Evolutionary conservation across 208 protist species (phyloP), one percentile per base, ranked within the genome.

Genomic region (Wallacemonas sp.): DNA sequence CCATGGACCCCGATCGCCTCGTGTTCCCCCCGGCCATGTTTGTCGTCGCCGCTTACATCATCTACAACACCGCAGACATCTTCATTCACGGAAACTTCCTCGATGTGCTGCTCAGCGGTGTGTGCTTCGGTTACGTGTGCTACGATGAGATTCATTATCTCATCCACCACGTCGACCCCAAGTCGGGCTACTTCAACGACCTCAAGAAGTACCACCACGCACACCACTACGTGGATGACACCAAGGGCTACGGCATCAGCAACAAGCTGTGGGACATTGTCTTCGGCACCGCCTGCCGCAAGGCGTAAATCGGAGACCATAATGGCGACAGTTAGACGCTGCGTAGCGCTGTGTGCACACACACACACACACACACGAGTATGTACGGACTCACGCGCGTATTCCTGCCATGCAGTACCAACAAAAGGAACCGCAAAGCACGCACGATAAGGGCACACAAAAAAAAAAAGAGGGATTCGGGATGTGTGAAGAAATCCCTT

Each of bases 171-270:
- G 24, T 76, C 26, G 67, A 81, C 24, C 68, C 79, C 19, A 65
- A 34, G 4, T 48, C 68, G 61, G 63, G 68, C 45, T 79, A 79
- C 71, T 81, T 76, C 30, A 78, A 79, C 42, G 71, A 79, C 52
- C 41, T 79, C 48, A 77, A 78, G 64, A 77, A 81, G 66, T 81
- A 79, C 54, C 79, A 85, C 45, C 79, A 81, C 71, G 79, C 73
- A 5, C 79, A 81, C 48, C 79, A 85, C 74, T 79, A 81, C 71
- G 63, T 78, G 32, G 75, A 81, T 24, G 71, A 73, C 60, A 63
- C 60, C 17, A 63, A 63, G 24, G 79, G 70, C 32, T 85, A 71
- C 65, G 75, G 71, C 37, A 75, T 85, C 41, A 66, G 48, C 41
- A 73, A 45, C 65, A 85, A 76, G 68, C 75, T 85, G 22, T 85